Evolutionary conservation across 257 asterid genomes (phyloP).

Genomic region (Marsdenia floribunda): DNA sequence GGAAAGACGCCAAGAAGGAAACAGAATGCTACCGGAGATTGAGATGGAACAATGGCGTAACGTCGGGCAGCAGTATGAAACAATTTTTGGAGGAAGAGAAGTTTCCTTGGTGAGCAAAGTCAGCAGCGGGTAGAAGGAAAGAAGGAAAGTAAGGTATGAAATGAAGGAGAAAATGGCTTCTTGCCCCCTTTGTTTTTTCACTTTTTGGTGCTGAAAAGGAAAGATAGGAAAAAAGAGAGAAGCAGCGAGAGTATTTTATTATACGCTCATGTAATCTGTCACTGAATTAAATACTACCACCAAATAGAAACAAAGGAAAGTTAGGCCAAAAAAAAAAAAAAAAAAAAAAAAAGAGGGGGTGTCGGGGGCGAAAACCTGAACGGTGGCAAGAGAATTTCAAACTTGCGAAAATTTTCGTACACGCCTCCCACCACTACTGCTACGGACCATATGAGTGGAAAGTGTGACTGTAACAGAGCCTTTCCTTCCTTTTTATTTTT

Average conservation of each 20-base stretch:
- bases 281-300: no score
- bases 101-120: no score
- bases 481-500: no score
- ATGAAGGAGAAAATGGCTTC: not conserved
- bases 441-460: not conserved
- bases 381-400: not conserved
- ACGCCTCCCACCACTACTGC: not conserved
- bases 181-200: no score
- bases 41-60: not conserved
- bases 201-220: no score
- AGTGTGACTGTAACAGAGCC: not conserved
- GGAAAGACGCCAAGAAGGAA: not conserved
- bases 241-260: not conserved
- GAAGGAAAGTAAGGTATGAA: not conserved
- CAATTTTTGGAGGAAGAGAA: not conserved
- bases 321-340: not conserved
- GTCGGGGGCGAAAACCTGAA: not conserved
- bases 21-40: not conserved
- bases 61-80: not conserved
- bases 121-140: no score
- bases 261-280: not conserved
- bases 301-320: no score
- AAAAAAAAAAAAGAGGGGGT: not conserved
- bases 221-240: not conserved
- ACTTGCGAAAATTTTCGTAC: not conserved